Base-by-base conservation (phyloP, 306 rosid species). In the Benincasa hispida region DNA sequence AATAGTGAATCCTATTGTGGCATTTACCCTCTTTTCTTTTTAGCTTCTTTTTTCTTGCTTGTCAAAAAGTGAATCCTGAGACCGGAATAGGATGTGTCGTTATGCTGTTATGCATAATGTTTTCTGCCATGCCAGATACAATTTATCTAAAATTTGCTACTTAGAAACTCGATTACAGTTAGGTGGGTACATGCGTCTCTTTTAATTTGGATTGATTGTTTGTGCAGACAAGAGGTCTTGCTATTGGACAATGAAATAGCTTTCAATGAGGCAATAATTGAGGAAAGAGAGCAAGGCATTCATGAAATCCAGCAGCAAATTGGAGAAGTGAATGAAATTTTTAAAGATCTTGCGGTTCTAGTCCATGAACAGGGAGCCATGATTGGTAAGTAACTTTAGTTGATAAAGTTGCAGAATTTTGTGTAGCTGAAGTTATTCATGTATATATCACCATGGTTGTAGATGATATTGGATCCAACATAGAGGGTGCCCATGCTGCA, bases 251-350 rank as follows among this genome's bases (percentile, higher is more conserved):
- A 87, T 74, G 98, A 93, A 83, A 88, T 93, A 76, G 86, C 87
- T 67, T 93, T 93, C 87, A 93, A 93, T n/a, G 98, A 93, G 87
- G 92, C 97, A 79, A 84, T 93, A 78, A 93, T 93, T 3, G 97
- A 93, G 85, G 98, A 93, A 88, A 88, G 98, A 82, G 98, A 93
- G 50, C 98, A 93, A 73, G 97, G 98, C 35, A 93, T 93, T 84
- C 93, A 93, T 84, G 98, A 93, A 87, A 86, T 93, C 79, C 98
- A 93, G 87, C 87, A 86, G 17, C 98, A 91, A 87, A 93, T 93
- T 85, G 97, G 97, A 35, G 98, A 93, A 87, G 98, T 93, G 66
- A 91, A 88, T 83, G 98, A 91, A 82, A 91, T 93, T 75, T 91
- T 93, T 82, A 93, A 91, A 86, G 98, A 93, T 90, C 95, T 93